Evolutionary conservation across 1,284 basidiomycete species (phyloP).

Genomic region (Leucocoprinus gongylophorus): DNA sequence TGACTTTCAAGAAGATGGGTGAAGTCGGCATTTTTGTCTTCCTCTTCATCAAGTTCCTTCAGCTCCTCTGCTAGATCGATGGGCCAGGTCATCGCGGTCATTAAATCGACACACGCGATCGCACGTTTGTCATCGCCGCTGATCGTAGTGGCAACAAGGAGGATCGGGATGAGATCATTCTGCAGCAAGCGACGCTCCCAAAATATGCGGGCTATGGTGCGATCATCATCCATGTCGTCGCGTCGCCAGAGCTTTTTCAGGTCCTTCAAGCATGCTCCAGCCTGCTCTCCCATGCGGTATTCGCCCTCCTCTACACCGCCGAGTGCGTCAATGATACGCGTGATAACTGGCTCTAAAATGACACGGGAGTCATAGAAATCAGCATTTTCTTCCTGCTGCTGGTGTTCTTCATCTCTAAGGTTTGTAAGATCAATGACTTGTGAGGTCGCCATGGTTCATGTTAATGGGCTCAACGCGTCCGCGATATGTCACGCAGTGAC

Average conservation of each 20-base stretch:
- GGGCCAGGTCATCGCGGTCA: slow-evolving; percentile 96
- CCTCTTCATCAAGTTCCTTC: slow-evolving; percentile 78
- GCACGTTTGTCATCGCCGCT: slow-evolving; percentile 80
- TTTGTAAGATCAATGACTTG: slow-evolving; percentile 21
- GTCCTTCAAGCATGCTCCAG: slow-evolving; percentile 81
- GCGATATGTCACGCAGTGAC: slow-evolving; percentile 7
- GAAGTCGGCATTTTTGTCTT: slow-evolving; percentile 77
- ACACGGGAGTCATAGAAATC: slow-evolving; percentile 23
- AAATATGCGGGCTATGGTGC: slow-evolving; percentile 89
- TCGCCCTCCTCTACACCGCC: slow-evolving; percentile 62
- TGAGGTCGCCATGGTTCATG: slow-evolving; percentile 1
- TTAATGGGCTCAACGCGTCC: slow-evolving; percentile 9
- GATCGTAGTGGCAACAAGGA: slow-evolving; percentile 71
- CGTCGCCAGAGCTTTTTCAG: slow-evolving; percentile 92
- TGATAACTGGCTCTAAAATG: slow-evolving; percentile 59
- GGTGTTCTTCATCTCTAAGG: slow-evolving; percentile 27
- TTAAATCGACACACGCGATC: slow-evolving; percentile 79
- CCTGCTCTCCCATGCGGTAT: slow-evolving; percentile 82
- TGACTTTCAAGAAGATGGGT: slow-evolving; percentile 76
- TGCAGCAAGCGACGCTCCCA: slow-evolving; percentile 75
- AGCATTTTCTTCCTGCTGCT: slow-evolving; percentile 16
- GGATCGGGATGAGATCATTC: slow-evolving; percentile 82
- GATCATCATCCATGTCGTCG: slow-evolving; percentile 91
- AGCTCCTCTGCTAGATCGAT: slow-evolving; percentile 90
- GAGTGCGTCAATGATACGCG: slow-evolving; percentile 66